Evolutionary conservation across 345 rosid species (phyloP), one percentile per base, ranked within the genome.

Genomic region (Brassica incana): DNA sequence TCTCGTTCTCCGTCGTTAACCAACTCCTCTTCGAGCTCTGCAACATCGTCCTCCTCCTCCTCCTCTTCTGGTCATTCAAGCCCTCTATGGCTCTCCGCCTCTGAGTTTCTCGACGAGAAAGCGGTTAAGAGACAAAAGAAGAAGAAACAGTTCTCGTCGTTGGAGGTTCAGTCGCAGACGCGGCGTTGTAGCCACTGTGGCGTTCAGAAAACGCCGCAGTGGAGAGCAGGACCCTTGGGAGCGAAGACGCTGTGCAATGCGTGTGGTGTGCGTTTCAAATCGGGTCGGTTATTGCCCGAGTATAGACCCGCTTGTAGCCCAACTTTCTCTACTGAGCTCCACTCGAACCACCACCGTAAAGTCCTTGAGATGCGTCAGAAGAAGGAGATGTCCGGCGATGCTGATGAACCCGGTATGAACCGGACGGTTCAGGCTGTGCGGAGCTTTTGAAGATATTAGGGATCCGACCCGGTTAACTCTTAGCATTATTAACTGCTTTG

Each of bases 261-360:
- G 14, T 86, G 89, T n/a, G 89, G 86, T 0, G 86, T 84, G 29
- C 72, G 87, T 36, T 83, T 29, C 14, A 86, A 84, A 48, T 83
- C 86, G 20, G 89, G 89, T 65, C 72, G 86, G 77, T 69, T 83
- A 38, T 33, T 86, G 18, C 86, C 87, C 5, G 86, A 84, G 23
- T 86, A 86, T 3, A 83, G 86, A 43, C 89, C 89, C 33, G 86
- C 87, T 8, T 69, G 80, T 40, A 84, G 89, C 43, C 89, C 87
- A 1, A 86, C 85, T 0, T 86, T 84, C 65, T 83, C 85, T 1
- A 50, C 36, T 16, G 69, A 50, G 11, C 69, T 67, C 5, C 85
- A 82, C 27, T 84, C 87, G 0, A 84, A 84, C 38, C 73, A 78
- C 62, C 89, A 86, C 61, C 48, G 83, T 72, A 76, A 82, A 78